Evolutionary conservation across 2,329 filamentous ascomycete genomes (phyloP).

Genomic region (Dothidotthia symphoricarpi): DNA sequence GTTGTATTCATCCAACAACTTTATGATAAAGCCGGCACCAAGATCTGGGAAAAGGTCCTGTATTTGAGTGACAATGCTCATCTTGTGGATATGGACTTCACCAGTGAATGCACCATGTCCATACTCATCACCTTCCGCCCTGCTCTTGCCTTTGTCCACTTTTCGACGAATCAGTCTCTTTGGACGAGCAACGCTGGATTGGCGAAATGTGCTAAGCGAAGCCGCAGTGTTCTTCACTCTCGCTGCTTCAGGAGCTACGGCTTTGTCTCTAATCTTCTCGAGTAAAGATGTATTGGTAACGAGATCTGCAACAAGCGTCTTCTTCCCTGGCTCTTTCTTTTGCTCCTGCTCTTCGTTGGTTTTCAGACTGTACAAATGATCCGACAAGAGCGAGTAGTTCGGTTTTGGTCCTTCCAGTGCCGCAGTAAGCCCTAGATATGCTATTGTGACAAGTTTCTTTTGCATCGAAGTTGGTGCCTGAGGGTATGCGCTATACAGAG

Average conservation of each 20-base stretch:
- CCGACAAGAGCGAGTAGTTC: slow-evolving; percentile 72
- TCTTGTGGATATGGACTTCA: slow-evolving; percentile 71
- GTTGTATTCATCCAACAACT: slow-evolving; percentile 73
- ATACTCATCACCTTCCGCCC: slow-evolving; percentile 36
- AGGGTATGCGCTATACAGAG: slow-evolving; percentile 64
- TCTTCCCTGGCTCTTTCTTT: slow-evolving; percentile 40
- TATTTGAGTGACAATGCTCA: slow-evolving; percentile 84
- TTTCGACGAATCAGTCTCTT: slow-evolving; percentile 56
- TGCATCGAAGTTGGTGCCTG: slow-evolving; percentile 63
- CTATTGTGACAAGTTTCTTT: slow-evolving; percentile 67
- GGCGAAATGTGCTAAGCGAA: slow-evolving; percentile 59
- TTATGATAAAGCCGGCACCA: slow-evolving; percentile 76
- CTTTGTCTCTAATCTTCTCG: slow-evolving; percentile 57
- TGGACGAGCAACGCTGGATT: slow-evolving; percentile 53
- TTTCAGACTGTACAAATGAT: slow-evolving; percentile 81
- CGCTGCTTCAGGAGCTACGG: slow-evolving; percentile 51
- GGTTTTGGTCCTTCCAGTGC: slow-evolving; percentile 65
- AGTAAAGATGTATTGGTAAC: slow-evolving; percentile 78
- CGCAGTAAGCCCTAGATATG: slow-evolving; percentile 72
- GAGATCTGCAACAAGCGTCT: slow-evolving; percentile 74
- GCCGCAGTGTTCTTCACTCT: slow-evolving; percentile 61
- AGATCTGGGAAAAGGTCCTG: slow-evolving; percentile 91
- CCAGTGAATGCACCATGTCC: slow-evolving; percentile 38
- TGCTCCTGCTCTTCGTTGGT: slow-evolving; percentile 63
- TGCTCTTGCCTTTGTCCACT: slow-evolving; percentile 65